A percentile compares a stretch with the other conserved stretches of the same genome.
Conservation (phyloP, 2,329 filamentous ascomycete species). For the Scytalidium lignicola region DNA sequence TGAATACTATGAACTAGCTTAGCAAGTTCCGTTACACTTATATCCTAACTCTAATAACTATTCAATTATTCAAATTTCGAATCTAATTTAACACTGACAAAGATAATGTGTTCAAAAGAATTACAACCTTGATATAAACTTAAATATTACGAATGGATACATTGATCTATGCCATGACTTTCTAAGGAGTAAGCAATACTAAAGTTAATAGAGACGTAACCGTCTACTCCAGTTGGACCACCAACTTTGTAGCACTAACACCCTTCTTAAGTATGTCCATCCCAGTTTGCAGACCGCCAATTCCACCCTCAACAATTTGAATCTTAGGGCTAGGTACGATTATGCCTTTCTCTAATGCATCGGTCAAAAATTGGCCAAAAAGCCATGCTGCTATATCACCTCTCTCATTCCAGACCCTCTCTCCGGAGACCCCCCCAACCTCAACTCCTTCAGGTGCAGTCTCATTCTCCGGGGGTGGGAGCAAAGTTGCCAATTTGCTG, state of each 20-base stretch:
- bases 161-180: too few species aligned
- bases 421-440: constrained; percentile 1
- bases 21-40: too few species aligned
- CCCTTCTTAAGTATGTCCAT: constrained; percentile 13
- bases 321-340: constrained; percentile 10
- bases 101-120: too few species aligned
- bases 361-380: constrained; percentile 12
- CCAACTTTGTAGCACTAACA: constrained; percentile 16
- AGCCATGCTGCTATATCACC: constrained; percentile 10
- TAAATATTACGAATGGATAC: too few species aligned
- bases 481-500: constrained; percentile 5
- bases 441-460: constrained; percentile 5
- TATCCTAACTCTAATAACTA: too few species aligned
- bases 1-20: too few species aligned
- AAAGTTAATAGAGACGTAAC: too few species aligned
- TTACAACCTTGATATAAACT: too few species aligned
- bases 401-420: background rate
- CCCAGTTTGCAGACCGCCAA: constrained; percentile 5
- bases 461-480: constrained; percentile 2
- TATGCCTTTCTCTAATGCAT: constrained; percentile 7
- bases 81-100: too few species aligned
- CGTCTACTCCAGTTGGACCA: constrained; percentile 4
- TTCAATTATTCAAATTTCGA: too few species aligned
- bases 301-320: constrained; percentile 11
- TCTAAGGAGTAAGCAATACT: too few species aligned